A percentile compares a stretch with the other conserved stretches of the same genome.
These are phyloP conservation scores for Colletotrichum zoysiae DNA, from an alignment of 2,329 filamentous ascomycete genomes.

Conservation along the genomic window DNA sequence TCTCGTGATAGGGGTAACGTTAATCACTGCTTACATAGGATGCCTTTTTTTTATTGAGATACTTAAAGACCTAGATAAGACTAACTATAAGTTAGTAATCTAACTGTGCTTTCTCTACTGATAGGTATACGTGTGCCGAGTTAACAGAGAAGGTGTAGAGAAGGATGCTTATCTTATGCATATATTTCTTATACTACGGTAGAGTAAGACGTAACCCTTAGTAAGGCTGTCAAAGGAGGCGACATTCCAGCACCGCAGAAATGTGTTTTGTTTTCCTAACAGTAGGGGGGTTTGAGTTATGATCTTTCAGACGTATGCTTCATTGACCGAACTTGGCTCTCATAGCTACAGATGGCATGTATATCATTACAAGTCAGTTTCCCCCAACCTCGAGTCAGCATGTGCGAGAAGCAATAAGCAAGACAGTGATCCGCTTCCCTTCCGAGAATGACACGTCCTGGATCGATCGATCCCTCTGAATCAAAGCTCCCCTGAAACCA, in stretches of 20 bases:
- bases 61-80: not conserved
- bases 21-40: not conserved
- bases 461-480: conserved; percentile 7
- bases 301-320: conserved; percentile 34
- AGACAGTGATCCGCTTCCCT: not conserved
- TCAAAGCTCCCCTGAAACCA: conserved; percentile 19
- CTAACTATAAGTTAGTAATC: too few relatives aligned
- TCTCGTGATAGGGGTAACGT: not conserved
- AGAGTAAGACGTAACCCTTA: not conserved
- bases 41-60: not conserved
- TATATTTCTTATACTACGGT: not conserved
- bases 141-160: too few relatives aligned
- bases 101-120: not conserved
- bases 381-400: conserved; percentile 12
- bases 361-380: conserved; percentile 40
- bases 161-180: not conserved
- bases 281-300: not conserved
- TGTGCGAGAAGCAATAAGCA: conserved; percentile 2
- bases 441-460: conserved; percentile 8
- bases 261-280: not conserved
- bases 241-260: too few relatives aligned
- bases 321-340: conserved; percentile 36
- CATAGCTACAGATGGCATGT: conserved; percentile 37
- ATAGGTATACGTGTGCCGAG: too few relatives aligned
- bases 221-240: not conserved